A percentile compares a stretch with the other conserved stretches of the same genome.
Evolutionary conservation across 306 rosid genomes (phyloP).

Genomic region (Cicer judaicum): DNA sequence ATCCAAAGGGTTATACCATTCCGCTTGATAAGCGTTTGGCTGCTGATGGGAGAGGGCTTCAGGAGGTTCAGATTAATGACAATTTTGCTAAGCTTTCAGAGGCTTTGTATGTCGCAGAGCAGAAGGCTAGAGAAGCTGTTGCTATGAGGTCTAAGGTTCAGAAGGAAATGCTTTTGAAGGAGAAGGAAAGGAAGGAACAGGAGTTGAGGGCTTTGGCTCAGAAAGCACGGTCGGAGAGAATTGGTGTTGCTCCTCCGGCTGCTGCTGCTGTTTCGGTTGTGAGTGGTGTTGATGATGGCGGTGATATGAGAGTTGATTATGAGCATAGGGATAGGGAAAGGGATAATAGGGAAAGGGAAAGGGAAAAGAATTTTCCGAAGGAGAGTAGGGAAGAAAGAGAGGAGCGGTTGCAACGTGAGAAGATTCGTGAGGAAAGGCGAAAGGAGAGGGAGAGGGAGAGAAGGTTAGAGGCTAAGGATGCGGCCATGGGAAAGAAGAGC

Average conservation of each 20-base stretch:
- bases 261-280: slow-evolving; percentile 52
- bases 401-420: slow-evolving; percentile 70
- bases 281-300: slow-evolving; percentile 55
- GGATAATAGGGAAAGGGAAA: slow-evolving; percentile 48
- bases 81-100: slow-evolving; percentile 88
- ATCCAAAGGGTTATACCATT: slow-evolving; percentile 88
- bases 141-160: slow-evolving; percentile 94
- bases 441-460: slow-evolving; percentile 94
- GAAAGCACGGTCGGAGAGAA: slow-evolving; percentile 83
- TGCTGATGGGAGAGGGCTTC: slow-evolving; percentile 88
- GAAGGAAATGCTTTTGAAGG: slow-evolving; percentile 83
- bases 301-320: slow-evolving; percentile 62
- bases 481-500: slow-evolving; percentile 92
- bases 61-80: slow-evolving; percentile 87
- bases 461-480: slow-evolving; percentile 90
- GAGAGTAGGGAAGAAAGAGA: slow-evolving; percentile 80
- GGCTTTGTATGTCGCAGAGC: slow-evolving; percentile 83
- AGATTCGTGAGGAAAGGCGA: slow-evolving; percentile 85
- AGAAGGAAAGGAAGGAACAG: slow-evolving; percentile 83
- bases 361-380: slow-evolving; percentile 61
- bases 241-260: slow-evolving; percentile 66
- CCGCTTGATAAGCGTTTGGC: slow-evolving; percentile 94
- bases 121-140: slow-evolving; percentile 93
- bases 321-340: slow-evolving; percentile 65
- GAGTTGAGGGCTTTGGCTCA: slow-evolving; percentile 83